Conservation (phyloP, 1,139 yeast species). For the Yamadazyma atmosphaerica region DNA sequence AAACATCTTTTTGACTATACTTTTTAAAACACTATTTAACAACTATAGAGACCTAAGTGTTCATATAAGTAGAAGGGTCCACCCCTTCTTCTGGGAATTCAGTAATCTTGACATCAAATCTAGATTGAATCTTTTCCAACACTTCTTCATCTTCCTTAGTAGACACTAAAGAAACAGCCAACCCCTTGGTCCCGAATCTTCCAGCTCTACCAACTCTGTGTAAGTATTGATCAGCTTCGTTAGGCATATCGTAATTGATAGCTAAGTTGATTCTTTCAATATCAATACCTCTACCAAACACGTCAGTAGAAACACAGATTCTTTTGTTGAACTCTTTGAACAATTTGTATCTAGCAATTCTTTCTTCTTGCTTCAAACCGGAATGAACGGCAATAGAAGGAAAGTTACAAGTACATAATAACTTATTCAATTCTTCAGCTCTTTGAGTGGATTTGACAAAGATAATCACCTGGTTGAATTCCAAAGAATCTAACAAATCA, state of each 20-base stretch:
- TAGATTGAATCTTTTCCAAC: conserved; percentile 89
- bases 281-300: conserved; percentile 99
- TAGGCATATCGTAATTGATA: conserved; percentile 89
- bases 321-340: conserved; percentile 98
- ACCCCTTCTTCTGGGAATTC: conserved; percentile 98
- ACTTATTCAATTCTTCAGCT: conserved; percentile 88
- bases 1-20: conserved; percentile 1
- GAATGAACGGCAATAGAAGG: conserved; percentile 98
- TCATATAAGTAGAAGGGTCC: conserved; percentile 97
- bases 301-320: conserved; percentile 97
- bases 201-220: conserved; percentile 99
- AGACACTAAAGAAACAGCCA: conserved; percentile 88
- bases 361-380: conserved; percentile 95
- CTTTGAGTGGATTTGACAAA: conserved; percentile 91
- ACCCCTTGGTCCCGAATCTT: conserved; percentile 99
- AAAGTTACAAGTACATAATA: conserved; percentile 91
- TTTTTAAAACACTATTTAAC: too few relatives aligned
- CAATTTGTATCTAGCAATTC: conserved; percentile 93
- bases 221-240: conserved; percentile 94
- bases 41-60: conserved; percentile 53
- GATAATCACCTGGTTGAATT: conserved; percentile 97
- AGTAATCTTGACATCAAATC: conserved; percentile 93
- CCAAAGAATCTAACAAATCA: conserved; percentile 89
- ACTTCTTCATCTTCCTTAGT: conserved; percentile 87
- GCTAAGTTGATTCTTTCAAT: conserved; percentile 98